A percentile compares a stretch with the other conserved stretches of the same genome.
Evolutionary conservation across 2,329 filamentous ascomycete genomes (phyloP).

Genomic region (Venturia effusa): DNA sequence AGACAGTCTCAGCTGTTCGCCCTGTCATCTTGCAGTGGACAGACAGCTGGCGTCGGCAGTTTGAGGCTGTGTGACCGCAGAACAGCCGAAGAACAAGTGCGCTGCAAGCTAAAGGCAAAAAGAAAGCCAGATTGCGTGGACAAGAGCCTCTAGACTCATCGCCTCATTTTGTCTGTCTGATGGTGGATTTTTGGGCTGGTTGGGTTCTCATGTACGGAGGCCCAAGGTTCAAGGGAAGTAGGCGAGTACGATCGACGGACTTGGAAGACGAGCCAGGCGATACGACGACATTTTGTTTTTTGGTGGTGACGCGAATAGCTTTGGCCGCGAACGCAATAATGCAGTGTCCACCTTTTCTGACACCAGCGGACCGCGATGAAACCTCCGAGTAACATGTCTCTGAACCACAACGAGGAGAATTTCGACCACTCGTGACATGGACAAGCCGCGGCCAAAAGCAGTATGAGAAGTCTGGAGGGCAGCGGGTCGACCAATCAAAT

Average conservation of each 20-base stretch:
- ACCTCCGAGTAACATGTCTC: background rate
- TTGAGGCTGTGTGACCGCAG: background rate
- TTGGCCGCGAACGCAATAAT: background rate
- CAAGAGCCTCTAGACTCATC: background rate
- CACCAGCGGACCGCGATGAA: background rate
- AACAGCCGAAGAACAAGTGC: background rate
- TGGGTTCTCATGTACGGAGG: slow-evolving; percentile 1
- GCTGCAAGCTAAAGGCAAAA: background rate
- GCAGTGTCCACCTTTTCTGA: background rate
- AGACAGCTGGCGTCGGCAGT: background rate
- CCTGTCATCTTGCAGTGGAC: background rate
- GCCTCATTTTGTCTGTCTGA: background rate
- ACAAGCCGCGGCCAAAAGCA: background rate
- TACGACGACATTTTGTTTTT: background rate
- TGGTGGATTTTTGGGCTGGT: background rate
- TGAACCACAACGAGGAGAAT: background rate
- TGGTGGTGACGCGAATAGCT: background rate
- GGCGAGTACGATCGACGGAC: background rate
- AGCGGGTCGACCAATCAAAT: background rate
- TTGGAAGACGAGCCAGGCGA: background rate
- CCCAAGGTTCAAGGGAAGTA: slow-evolving; percentile 1
- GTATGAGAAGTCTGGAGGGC: background rate
- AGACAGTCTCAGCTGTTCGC: background rate
- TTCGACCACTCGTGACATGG: background rate
- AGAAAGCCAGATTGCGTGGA: background rate